A percentile compares a stretch with the other conserved stretches of the same genome.
These are phyloP conservation scores for Tricholoma terreum DNA, from an alignment of 768 basidiomycete genomes.

Conservation along the genomic window DNA sequence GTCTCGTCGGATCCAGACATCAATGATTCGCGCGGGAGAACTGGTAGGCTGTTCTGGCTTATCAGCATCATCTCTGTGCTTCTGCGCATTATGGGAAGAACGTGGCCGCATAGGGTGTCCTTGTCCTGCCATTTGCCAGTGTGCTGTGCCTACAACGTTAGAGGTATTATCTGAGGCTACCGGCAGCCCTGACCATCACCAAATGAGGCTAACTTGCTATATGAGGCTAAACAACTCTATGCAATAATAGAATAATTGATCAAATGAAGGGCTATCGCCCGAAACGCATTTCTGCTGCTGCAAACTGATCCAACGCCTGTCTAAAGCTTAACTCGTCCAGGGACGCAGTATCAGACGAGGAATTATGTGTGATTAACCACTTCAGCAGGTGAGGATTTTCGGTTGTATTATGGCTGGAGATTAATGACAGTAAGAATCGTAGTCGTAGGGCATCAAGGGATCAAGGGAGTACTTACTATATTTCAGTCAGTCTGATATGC, in stretches of 20 bases:
- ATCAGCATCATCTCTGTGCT: not conserved
- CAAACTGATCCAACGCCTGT: conserved; percentile 70
- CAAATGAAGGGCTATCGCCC: conserved; percentile 49
- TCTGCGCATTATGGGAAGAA: not conserved
- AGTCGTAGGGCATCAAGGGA: not conserved
- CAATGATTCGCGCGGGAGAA: not conserved
- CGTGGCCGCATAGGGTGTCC: not conserved
- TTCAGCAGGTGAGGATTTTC: not conserved
- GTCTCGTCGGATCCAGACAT: not conserved
- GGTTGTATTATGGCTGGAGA: conserved; percentile 28
- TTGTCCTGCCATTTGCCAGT: not conserved
- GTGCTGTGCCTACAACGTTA: not conserved
- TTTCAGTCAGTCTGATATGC: conserved; percentile 80
- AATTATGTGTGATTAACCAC: not conserved
- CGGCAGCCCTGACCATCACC: no score
- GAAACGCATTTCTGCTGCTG: conserved; percentile 72
- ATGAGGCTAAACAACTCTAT: not conserved
- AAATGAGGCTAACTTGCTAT: not conserved
- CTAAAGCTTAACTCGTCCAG: conserved; percentile 60
- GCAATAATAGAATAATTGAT: not conserved
- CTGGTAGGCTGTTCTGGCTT: not conserved
- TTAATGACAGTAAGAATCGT: not conserved
- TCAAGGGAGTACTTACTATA: conserved; percentile 50
- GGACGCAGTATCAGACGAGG: conserved; percentile 13
- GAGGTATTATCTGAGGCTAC: no score